Percentiles rank a stretch among this genome's conserved stretches.
Conservation (phyloP, 2,329 filamentous ascomycete species). For the Calonectria multiphialidica region DNA sequence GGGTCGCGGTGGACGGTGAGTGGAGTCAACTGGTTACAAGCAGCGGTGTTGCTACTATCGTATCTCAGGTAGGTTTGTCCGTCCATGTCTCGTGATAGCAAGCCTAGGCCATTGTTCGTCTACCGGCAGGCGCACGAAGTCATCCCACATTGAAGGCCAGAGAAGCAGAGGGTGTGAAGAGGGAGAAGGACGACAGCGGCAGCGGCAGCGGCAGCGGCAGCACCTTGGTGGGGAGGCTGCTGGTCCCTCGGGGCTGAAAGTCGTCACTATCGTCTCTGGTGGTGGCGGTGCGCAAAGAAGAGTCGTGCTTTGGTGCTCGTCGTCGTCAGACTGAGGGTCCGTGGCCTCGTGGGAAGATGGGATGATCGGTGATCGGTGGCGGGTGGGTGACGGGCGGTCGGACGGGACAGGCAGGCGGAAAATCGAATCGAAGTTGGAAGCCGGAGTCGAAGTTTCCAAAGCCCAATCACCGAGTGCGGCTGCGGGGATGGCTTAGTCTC, state of each 20-base stretch:
- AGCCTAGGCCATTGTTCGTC: conserved; percentile 59
- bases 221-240: conserved; percentile 20
- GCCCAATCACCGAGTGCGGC: conserved; percentile 38
- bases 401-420: conserved; percentile 5
- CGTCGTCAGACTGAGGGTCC: background rate
- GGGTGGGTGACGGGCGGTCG: conserved; percentile 7
- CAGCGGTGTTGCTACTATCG: conserved; percentile 51
- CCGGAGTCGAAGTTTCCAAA: conserved; percentile 19
- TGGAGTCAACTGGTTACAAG: conserved; percentile 49
- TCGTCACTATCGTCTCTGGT: background rate
- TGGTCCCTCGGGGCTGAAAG: background rate
- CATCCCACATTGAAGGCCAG: conserved; percentile 47
- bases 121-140: conserved; percentile 51
- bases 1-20: conserved; percentile 45
- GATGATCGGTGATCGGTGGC: background rate
- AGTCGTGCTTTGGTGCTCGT: background rate
- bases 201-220: conserved; percentile 7
- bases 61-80: conserved; percentile 52
- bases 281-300: background rate
- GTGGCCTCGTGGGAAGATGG: background rate
- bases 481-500: conserved; percentile 42
- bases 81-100: conserved; percentile 60
- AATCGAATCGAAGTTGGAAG: conserved; percentile 17
- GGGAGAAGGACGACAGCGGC: conserved; percentile 22
- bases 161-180: background rate